Conservation (phyloP, 768 basidiomycete genomes). For the Leccinum uliginosum region DNA sequence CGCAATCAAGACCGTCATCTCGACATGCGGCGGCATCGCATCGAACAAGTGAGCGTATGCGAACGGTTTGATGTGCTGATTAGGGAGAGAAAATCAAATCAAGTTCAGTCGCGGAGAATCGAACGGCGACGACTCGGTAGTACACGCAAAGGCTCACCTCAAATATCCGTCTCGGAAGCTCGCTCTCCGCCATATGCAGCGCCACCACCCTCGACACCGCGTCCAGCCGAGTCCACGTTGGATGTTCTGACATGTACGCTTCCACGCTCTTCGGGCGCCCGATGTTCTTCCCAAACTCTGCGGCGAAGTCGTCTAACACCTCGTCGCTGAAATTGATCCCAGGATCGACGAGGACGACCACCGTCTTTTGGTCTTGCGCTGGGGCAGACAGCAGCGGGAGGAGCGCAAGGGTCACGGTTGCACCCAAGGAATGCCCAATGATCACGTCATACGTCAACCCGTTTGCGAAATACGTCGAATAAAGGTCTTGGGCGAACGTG, state of each 20-base stretch:
- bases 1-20: slow-evolving; percentile 13
- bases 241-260: slow-evolving; percentile 4
- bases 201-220: slow-evolving; percentile 10
- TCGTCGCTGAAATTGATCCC: slow-evolving; percentile 2
- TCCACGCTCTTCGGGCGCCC: slow-evolving; percentile 4
- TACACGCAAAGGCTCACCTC: background rate
- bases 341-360: slow-evolving; percentile 15
- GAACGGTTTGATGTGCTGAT: slow-evolving; percentile 16
- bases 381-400: slow-evolving; percentile 6
- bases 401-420: slow-evolving; percentile 6
- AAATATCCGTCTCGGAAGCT: slow-evolving; percentile 3
- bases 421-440: slow-evolving; percentile 17
- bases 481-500: slow-evolving; percentile 12
- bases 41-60: slow-evolving; percentile 9
- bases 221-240: slow-evolving; percentile 15
- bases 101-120: background rate
- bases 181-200: slow-evolving; percentile 6
- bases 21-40: slow-evolving; percentile 7
- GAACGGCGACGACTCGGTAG: background rate
- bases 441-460: slow-evolving; percentile 13
- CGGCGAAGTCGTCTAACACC: background rate
- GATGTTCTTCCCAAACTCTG: background rate
- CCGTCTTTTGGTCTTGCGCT: background rate
- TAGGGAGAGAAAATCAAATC: background rate
- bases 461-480: slow-evolving; percentile 12